Base-by-base conservation (phyloP, 1,284 basidiomycete genomes). In the Papiliotrema nemorosa region DNA sequence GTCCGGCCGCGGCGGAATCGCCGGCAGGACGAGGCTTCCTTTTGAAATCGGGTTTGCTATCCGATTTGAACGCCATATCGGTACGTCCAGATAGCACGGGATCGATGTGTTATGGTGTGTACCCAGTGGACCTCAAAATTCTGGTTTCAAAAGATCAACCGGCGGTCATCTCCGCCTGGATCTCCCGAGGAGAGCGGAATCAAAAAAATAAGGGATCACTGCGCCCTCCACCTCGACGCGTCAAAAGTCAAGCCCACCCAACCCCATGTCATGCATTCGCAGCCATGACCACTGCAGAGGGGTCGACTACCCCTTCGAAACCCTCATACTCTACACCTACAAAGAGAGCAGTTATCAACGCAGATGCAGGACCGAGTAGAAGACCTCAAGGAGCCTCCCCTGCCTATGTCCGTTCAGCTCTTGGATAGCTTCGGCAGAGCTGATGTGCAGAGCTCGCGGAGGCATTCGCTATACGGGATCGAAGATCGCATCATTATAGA, bases 401-500 rank as follows among this genome's bases (percentile, higher is more conserved):
- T 9, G 58, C 57, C 20, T 62, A 59, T 52, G 60, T 62, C n/a
- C 42, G 57, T 55, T 7, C 16, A 18, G 7, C 29, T 31, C 36
- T 12, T 3, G 12, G 9, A 10, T 44, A 5, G 18, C 29, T 25
- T 12, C 14, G 6, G 40, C 25, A 12, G 13, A 37, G 13, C 33
- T 49, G 37, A 39, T 18, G 25, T 0, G 7, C 21, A 73, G 72
- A 73, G 66, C 45, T 66, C 67, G 9, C 55, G 70, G 31, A 59
- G 71, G 34, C 75, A 76, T 46, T 76, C 75, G 3, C 52, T 77
- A 12, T 77, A 77, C 54, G 76, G 76, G 2, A 72, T 67, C 5
- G 76, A 77, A 46, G 75, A 77, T 49, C 59, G 75, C 2, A 61
- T 77, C 7, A 62, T 77, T 14, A 70, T 77, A 3, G 76, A 77